Conservation (phyloP, 1,139 yeast genomes). For the Kodamaea suecica region DNA sequence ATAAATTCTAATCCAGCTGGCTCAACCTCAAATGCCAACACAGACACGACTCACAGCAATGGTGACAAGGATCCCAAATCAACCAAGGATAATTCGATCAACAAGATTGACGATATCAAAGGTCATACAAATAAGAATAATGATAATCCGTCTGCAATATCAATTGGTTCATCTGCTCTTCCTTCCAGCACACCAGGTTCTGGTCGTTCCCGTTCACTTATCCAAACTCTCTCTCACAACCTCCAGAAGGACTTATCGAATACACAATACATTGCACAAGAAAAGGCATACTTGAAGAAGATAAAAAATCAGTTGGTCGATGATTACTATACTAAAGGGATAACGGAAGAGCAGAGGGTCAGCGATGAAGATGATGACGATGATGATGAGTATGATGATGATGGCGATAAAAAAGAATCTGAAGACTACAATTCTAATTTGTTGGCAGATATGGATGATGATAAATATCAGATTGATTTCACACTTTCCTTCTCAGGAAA, state of each 20-base stretch:
- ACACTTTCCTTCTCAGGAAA: constrained; percentile 29
- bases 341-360: constrained; percentile 24
- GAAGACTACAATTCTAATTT: constrained; percentile 32
- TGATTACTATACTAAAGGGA: constrained; percentile 68
- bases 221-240: constrained; percentile 20
- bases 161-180: too few species aligned
- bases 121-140: neutral
- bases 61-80: neutral
- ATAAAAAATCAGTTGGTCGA: constrained; percentile 63
- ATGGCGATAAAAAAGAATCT: constrained; percentile 20
- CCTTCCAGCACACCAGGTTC: too few species aligned
- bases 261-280: constrained; percentile 58
- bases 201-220: constrained; percentile 20
- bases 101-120: neutral
- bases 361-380: constrained; percentile 30
- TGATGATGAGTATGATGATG: constrained; percentile 24
- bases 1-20: constrained; percentile 2
- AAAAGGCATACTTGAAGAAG: constrained; percentile 62
- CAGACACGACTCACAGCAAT: neutral
- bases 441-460: constrained; percentile 43
- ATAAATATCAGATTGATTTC: constrained; percentile 42
- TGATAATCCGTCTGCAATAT: too few species aligned
- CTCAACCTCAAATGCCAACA: neutral
- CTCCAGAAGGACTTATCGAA: constrained; percentile 24
- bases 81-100: neutral